phyloP scores from a whole-genome alignment of 805 yeast genomes.

The Saccharomycopsis sp. region DNA sequence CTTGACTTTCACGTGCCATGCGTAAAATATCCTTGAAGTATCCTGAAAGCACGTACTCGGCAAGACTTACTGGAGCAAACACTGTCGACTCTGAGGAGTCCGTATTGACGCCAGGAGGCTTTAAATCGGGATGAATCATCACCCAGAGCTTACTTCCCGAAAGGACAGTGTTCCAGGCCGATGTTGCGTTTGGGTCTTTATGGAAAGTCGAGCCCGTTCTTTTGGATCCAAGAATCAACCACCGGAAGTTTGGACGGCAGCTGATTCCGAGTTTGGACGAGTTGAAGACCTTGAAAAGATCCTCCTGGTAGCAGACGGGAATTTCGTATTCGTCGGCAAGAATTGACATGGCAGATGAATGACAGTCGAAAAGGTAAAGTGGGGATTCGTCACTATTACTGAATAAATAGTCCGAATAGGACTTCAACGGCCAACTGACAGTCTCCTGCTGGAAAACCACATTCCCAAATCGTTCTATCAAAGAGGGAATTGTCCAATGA shows the following conservation, averaged over 20 bases:
- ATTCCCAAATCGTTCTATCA: conserved; percentile 48
- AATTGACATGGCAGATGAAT: conserved; percentile 55
- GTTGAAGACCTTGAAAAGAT: conserved; percentile 51
- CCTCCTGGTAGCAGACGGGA: conserved; percentile 52
- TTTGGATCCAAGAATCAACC: conserved; percentile 82
- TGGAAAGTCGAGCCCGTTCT: conserved; percentile 87
- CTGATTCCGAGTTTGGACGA: conserved; percentile 20
- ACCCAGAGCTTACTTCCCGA: conserved; percentile 79
- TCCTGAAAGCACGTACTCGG: conserved; percentile 85
- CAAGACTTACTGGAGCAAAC: conserved; percentile 84
- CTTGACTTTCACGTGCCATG: conserved; percentile 35
- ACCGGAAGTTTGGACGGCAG: conserved; percentile 84
- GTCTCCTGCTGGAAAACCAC: conserved; percentile 76
- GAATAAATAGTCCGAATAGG: conserved; percentile 55
- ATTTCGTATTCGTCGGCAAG: conserved; percentile 45
- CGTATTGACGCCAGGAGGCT: conserved; percentile 83
- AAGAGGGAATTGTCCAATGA: conserved; percentile 46
- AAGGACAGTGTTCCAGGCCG: conserved; percentile 83
- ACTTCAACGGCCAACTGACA: conserved; percentile 65
- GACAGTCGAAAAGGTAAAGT: conserved; percentile 78
- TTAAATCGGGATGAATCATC: conserved; percentile 71
- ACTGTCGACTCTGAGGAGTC: conserved; percentile 78
- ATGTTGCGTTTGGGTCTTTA: conserved; percentile 85
- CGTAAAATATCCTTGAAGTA: conserved; percentile 64
- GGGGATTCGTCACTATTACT: conserved; percentile 76